These are phyloP conservation scores for Ogataea minuta DNA, from an alignment of 805 yeast genomes.

Conservation along the genomic window DNA sequence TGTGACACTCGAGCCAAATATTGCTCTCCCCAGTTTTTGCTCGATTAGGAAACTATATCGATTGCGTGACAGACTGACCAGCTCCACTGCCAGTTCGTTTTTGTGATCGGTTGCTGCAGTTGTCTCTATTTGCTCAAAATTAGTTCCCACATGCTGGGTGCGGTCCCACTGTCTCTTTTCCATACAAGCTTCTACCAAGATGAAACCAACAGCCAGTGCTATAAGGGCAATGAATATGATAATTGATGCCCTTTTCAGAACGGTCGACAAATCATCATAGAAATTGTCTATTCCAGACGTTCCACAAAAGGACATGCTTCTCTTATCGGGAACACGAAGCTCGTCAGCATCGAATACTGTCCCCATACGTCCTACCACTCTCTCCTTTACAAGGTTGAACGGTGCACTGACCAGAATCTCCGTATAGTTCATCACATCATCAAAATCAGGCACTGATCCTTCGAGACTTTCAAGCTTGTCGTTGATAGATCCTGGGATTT, in stretches of 20 bases:
- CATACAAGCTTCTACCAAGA: slow-evolving; percentile 43
- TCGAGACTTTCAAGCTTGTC: slow-evolving; percentile 50
- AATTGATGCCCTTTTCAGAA: slow-evolving; percentile 37
- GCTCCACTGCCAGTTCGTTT: slow-evolving; percentile 23
- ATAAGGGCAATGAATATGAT: slow-evolving; percentile 40
- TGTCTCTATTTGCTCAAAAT: slow-evolving; percentile 4
- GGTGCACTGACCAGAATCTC: slow-evolving; percentile 55
- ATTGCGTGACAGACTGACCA: slow-evolving; percentile 28
- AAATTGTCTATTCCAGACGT: slow-evolving; percentile 39
- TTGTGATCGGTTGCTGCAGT: slow-evolving; percentile 3
- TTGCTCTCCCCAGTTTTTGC: slow-evolving; percentile 13
- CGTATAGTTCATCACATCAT: slow-evolving; percentile 59
- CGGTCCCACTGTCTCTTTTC: slow-evolving; percentile 51
- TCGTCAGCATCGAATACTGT: slow-evolving; percentile 22
- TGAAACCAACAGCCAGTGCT: slow-evolving; percentile 40
- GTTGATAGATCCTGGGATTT: slow-evolving; percentile 67
- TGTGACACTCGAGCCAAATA: slow-evolving; percentile 15
- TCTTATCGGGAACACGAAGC: slow-evolving; percentile 42
- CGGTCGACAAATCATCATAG: slow-evolving; percentile 32
- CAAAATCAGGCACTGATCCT: slow-evolving; percentile 61
- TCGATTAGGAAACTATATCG: slow-evolving; percentile 22
- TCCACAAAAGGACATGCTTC: slow-evolving; percentile 39
- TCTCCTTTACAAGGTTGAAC: slow-evolving; percentile 46
- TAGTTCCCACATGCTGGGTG: slow-evolving; percentile 27
- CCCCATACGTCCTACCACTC: slow-evolving; percentile 32